These are phyloP conservation scores for Monascus purpureus DNA, from an alignment of 495 filamentous ascomycete genomes.

Conservation along the genomic window DNA sequence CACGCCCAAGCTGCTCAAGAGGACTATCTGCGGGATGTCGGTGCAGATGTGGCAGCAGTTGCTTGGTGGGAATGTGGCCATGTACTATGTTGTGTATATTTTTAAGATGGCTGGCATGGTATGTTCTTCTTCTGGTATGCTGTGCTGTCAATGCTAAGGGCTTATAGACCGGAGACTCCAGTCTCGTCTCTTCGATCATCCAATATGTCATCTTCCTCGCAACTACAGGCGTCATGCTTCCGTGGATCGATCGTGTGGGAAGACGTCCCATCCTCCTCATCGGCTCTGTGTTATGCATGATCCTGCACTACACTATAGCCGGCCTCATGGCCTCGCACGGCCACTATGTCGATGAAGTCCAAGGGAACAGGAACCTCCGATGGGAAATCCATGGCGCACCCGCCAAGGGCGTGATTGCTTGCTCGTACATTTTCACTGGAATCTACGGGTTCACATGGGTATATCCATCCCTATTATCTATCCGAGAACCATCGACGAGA, in stretches of 20 bases:
- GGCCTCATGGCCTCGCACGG: conserved; percentile 34
- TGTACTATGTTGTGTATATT: conserved; percentile 61
- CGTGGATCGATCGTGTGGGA: conserved; percentile 64
- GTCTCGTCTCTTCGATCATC: conserved; percentile 52
- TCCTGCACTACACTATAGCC: conserved; percentile 51
- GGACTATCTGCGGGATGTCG: conserved; percentile 50
- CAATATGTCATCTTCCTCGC: conserved; percentile 68
- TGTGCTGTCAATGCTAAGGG: background rate
- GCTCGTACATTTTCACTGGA: conserved; percentile 65
- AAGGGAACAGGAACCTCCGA: conserved; percentile 52
- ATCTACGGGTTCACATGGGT: conserved; percentile 56
- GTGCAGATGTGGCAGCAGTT: conserved; percentile 64
- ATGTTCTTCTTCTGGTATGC: conserved; percentile 2
- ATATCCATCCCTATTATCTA: conserved; percentile 1
- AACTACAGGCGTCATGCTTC: conserved; percentile 51
- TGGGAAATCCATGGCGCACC: conserved; percentile 45
- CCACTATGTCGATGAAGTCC: conserved; percentile 40
- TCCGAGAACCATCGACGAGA: background rate
- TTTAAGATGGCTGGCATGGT: conserved; percentile 48
- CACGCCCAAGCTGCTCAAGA: conserved; percentile 54
- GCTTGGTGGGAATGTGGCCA: conserved; percentile 52
- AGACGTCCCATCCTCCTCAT: conserved; percentile 54
- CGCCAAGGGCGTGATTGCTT: conserved; percentile 60
- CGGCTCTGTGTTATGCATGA: conserved; percentile 55
- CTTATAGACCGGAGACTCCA: conserved; percentile 42